Conservation (phyloP, 1,139 yeast species). For the Saccharomyces pastorianus region DNA sequence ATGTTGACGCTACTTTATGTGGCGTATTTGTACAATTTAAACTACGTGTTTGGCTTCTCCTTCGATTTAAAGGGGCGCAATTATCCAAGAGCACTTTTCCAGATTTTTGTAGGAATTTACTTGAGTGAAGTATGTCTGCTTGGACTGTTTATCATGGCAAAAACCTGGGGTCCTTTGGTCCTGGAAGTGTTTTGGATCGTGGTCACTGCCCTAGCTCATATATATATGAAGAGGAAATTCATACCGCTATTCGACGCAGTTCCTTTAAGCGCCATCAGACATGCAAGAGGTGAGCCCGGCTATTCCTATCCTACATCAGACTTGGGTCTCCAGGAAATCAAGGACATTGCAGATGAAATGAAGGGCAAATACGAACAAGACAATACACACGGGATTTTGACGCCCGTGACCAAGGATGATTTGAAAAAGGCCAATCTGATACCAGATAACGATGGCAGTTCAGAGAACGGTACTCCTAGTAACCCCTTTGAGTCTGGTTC, state of each 20-base stretch:
- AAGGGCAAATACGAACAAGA: conserved; percentile 29
- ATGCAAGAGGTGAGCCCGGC: conserved; percentile 46
- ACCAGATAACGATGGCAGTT: conserved; percentile 4
- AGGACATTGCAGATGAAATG: conserved; percentile 41
- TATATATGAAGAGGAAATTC: conserved; percentile 51
- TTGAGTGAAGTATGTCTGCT: conserved; percentile 57
- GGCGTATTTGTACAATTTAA: conserved; percentile 51
- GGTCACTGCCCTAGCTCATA: conserved; percentile 46
- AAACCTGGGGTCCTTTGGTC: conserved; percentile 67
- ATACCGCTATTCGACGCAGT: conserved; percentile 57
- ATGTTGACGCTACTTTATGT: conserved; percentile 50
- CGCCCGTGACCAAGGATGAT: conserved; percentile 33
- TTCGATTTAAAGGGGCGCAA: conserved; percentile 57
- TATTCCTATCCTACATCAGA: conserved; percentile 44
- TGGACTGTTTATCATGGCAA: conserved; percentile 61
- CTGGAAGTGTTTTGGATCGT: conserved; percentile 48
- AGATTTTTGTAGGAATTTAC: conserved; percentile 56
- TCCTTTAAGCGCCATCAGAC: conserved; percentile 64
- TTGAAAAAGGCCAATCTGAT: conserved; percentile 29
- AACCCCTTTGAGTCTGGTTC: not conserved
- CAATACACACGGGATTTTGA: conserved; percentile 14
- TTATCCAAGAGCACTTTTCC: conserved; percentile 60
- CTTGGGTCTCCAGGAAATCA: conserved; percentile 54
- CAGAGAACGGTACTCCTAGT: not conserved
- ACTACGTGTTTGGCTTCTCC: conserved; percentile 51